Evolutionary conservation across 2,329 filamentous ascomycete species (phyloP), one percentile per base, ranked within the genome.

Genomic region (Penicillium janthinellum): DNA sequence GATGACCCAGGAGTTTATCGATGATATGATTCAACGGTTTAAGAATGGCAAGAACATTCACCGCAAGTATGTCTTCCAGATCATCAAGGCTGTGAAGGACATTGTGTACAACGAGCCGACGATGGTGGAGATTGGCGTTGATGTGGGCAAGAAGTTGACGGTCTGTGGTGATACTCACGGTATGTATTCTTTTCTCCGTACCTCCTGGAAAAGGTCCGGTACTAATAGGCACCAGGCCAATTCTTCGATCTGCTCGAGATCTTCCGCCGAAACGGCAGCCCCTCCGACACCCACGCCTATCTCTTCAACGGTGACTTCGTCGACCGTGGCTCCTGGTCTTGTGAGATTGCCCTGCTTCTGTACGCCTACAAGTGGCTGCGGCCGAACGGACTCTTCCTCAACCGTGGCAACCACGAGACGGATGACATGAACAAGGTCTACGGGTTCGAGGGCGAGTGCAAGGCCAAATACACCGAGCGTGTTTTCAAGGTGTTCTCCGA

Each of bases 341-440:
- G 89, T n/a, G 95, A 99, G 76, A 96, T 99, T 68, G 94, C 92
- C 11, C 83, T 99, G 49, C 83, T 97, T 11, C 83, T 99, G 20
- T 99, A 97, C 77, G 90, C 94, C 47, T 96, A 96, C 84, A 99
- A 99, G 82, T 96, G 92, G 94, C 78, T 98, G 70, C 88, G 90
- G 56, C 95, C 95, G 7, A 86, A 87, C 45, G 87, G 83, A 56
- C 94, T 99, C 83, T 98, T 96, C 86, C 82, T 99, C 65, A 99
- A 99, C 83, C 88, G 95, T 63, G 95, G 95, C 68, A 99, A 99
- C 79, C 95, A 99, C 79, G 95, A 99, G 81, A 98, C 95, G 51
- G 94, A 98, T 75, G 94, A 97, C 78, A 99, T 99, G 95, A 99
- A 99, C 83, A 88, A 92, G 67, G 93, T 95, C 56, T 99, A 99